phyloP scores from a whole-genome alignment of 2,329 filamentous ascomycete species.

The Colletotrichum abscissum region DNA sequence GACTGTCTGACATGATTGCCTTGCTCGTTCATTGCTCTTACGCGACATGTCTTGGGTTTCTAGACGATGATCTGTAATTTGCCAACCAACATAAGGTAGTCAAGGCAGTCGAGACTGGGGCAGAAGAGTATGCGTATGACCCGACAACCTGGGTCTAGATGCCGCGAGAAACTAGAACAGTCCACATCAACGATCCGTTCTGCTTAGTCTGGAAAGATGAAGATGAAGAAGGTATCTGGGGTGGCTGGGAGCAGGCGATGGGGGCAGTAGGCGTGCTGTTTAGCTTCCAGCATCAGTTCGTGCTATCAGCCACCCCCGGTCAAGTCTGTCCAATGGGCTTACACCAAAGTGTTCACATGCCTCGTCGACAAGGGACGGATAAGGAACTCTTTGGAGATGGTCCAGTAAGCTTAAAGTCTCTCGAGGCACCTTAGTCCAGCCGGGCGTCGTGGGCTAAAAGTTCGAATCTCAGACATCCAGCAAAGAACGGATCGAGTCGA shows the following conservation, averaged over 20 bases:
- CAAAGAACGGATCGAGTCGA: constrained; percentile 18
- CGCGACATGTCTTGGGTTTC: not conserved
- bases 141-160: not conserved
- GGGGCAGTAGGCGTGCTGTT: not conserved
- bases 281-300: not conserved
- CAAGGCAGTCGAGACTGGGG: not conserved
- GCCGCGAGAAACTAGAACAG: not conserved
- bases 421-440: not conserved
- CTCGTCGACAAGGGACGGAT: constrained; percentile 12
- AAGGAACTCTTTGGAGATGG: not conserved
- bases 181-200: not conserved
- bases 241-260: constrained; percentile 4
- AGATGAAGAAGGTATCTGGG: not conserved
- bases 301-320: not conserved
- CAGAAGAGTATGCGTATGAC: not conserved
- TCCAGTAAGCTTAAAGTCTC: constrained; percentile 27
- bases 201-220: not conserved
- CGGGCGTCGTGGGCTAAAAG: not conserved
- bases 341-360: constrained; percentile 33
- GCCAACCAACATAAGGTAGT: not conserved
- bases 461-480: not conserved
- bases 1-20: not conserved
- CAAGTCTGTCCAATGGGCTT: constrained; percentile 27
- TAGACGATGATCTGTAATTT: not conserved
- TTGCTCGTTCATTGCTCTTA: not conserved